Conservation (phyloP, 352 stramenopile species). For the Pythium graminicola region DNA sequence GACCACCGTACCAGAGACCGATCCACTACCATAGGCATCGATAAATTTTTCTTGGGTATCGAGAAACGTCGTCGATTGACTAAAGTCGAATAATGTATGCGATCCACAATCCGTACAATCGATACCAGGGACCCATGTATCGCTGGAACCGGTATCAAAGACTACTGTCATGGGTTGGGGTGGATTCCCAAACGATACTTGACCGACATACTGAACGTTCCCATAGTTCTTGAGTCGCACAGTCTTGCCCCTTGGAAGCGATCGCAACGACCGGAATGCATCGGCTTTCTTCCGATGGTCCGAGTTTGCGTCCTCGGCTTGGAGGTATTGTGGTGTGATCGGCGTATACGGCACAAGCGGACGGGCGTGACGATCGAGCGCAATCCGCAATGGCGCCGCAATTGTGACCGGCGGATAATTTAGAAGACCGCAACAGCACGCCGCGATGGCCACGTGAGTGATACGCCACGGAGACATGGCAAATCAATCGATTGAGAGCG, state of each 20-base stretch:
- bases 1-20: slow-evolving; percentile 64
- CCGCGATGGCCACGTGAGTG: neutral
- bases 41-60: slow-evolving; percentile 73
- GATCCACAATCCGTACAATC: slow-evolving; percentile 44
- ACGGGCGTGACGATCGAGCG: slow-evolving; percentile 13
- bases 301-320: neutral
- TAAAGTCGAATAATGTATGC: slow-evolving; percentile 48
- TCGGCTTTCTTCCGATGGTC: neutral
- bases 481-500: no score
- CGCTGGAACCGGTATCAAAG: slow-evolving; percentile 77
- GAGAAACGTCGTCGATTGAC: slow-evolving; percentile 55
- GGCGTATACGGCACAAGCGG: neutral
- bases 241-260: slow-evolving; percentile 33
- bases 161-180: slow-evolving; percentile 58
- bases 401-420: neutral
- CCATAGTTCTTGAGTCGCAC: slow-evolving; percentile 71
- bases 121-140: slow-evolving; percentile 68
- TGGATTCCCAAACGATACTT: slow-evolving; percentile 56
- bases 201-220: slow-evolving; percentile 79
- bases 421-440: neutral
- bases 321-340: slow-evolving; percentile 1
- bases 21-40: slow-evolving; percentile 77
- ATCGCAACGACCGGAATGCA: slow-evolving; percentile 9
- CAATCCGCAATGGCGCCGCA: slow-evolving; percentile 32
- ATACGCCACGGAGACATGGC: slow-evolving; percentile 14